Evolutionary conservation across 73 alveolate species (phyloP).

Genomic region (Paraurostyla sp.): DNA sequence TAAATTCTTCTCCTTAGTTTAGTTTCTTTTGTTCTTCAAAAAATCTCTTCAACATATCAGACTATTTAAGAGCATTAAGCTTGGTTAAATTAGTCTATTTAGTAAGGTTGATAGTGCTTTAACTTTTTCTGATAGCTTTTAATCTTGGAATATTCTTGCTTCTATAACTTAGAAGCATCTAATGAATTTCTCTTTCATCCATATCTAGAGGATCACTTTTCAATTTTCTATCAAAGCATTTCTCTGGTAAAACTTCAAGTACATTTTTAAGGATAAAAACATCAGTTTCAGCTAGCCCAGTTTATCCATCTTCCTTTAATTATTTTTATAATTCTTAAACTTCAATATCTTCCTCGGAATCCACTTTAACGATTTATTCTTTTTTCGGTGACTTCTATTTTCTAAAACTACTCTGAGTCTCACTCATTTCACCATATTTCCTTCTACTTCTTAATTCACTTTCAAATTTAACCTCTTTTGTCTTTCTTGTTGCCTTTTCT

Average conservation of each 20-base stretch:
- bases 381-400: neutral
- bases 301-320: conserved; percentile 18
- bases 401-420: too few relatives aligned
- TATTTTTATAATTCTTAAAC: neutral
- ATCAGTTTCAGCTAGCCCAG: conserved; percentile 42
- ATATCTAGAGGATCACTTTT: conserved; percentile 7
- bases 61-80: neutral
- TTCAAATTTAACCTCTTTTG: neutral
- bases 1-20: too few relatives aligned
- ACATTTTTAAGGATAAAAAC: conserved; percentile 45
- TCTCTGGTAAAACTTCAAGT: conserved; percentile 13
- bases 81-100: conserved; percentile 4
- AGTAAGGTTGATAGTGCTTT: neutral
- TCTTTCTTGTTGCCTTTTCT: conserved; percentile 8
- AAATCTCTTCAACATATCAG: too few relatives aligned
- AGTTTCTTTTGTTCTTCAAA: too few relatives aligned
- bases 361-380: neutral
- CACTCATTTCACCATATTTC: neutral
- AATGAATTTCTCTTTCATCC: conserved; percentile 37
- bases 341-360: conserved; percentile 21
- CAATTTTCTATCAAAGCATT: neutral
- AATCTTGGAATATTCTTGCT: neutral
- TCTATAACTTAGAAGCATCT: conserved; percentile 6
- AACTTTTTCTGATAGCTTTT: neutral
- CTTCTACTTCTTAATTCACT: neutral